Evolutionary conservation across 345 rosid genomes (phyloP).

Genomic region (Moricandia moricandioides): DNA sequence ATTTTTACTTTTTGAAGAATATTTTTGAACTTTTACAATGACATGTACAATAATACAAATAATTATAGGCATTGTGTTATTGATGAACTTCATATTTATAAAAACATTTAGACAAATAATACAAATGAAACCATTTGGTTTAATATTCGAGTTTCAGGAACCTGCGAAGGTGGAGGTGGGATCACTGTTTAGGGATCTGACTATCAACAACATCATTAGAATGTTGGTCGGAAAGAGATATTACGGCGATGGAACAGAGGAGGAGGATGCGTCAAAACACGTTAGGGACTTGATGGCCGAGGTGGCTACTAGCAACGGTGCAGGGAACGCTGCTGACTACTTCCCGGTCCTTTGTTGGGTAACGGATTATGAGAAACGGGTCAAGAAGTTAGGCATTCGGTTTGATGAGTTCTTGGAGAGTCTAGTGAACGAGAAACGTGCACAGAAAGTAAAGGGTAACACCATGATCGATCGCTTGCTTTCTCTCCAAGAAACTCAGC

Average conservation of each 20-base stretch:
- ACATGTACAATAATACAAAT: too few species aligned
- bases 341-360: constrained; percentile 48
- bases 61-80: too few species aligned
- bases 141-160: not conserved
- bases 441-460: constrained; percentile 13
- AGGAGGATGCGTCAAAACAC: constrained; percentile 34
- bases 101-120: too few species aligned
- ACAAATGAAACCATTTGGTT: not conserved
- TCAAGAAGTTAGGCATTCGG: not conserved
- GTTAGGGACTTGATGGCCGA: constrained; percentile 43
- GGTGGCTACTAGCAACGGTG: constrained; percentile 13
- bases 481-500: constrained; percentile 46
- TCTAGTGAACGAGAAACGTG: constrained; percentile 44
- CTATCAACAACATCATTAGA: constrained; percentile 40
- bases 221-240: constrained; percentile 49
- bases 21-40: too few species aligned
- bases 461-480: constrained; percentile 53
- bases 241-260: constrained; percentile 42
- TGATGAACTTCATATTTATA: too few species aligned
- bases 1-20: too few species aligned
- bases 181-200: constrained; percentile 33
- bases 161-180: constrained; percentile 40
- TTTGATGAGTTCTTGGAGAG: constrained; percentile 45
- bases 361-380: constrained; percentile 31
- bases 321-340: constrained; percentile 41